These are phyloP conservation scores for Theileria parva DNA, from an alignment of 169 alveolate genomes.

Conservation along the genomic window DNA sequence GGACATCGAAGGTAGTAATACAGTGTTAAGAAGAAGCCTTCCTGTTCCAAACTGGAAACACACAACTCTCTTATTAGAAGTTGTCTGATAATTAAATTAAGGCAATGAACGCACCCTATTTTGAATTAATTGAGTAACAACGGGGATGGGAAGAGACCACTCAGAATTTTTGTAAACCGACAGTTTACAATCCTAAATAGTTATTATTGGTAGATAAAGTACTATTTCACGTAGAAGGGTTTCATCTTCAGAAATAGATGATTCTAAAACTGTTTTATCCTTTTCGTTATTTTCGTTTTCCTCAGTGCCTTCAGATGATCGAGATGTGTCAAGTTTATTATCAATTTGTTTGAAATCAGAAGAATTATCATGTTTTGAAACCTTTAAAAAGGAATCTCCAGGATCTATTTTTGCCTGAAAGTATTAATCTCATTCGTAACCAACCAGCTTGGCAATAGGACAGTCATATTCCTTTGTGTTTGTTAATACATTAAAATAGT, in stretches of 20 bases:
- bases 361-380: background rate
- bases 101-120: slow-evolving; percentile 22
- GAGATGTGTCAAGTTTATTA: background rate
- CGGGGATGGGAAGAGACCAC: slow-evolving; percentile 61
- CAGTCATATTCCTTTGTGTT: slow-evolving; percentile 40
- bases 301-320: background rate
- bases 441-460: slow-evolving; percentile 60
- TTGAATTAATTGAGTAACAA: slow-evolving; percentile 38
- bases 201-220: background rate
- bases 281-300: background rate
- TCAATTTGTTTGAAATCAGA: background rate
- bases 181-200: slow-evolving; percentile 12
- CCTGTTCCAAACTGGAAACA: slow-evolving; percentile 79
- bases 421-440: background rate
- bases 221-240: slow-evolving; percentile 14
- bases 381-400: slow-evolving; percentile 14
- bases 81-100: slow-evolving; percentile 11
- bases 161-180: slow-evolving; percentile 44
- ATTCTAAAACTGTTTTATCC: slow-evolving; percentile 7
- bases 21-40: slow-evolving; percentile 70
- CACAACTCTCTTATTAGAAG: slow-evolving; percentile 38
- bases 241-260: slow-evolving; percentile 24
- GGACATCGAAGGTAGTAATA: slow-evolving; percentile 61
- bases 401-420: slow-evolving; percentile 21
- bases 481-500: slow-evolving; percentile 5